Base-by-base conservation (phyloP, 768 basidiomycete species). In the Rhodosporidiobolus odoratus region DNA sequence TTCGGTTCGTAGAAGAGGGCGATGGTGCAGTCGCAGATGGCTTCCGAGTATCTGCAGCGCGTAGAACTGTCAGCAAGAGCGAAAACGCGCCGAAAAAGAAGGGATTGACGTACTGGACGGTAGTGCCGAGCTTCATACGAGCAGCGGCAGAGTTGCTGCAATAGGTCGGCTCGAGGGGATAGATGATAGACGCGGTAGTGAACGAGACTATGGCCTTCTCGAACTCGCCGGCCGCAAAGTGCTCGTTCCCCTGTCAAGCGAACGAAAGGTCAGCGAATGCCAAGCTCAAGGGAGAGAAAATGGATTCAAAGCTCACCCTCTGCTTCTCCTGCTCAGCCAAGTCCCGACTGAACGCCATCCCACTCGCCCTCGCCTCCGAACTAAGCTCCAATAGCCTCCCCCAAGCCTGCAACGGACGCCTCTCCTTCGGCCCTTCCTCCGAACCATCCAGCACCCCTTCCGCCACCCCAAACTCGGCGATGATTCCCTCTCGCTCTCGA, bases 251-350 rank as follows among this genome's bases (percentile, higher is more conserved):
- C 72, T 73, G 56, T 27, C 3, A 2, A 27, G 0, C 2, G 1
- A 32, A 25, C 15, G 7, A 34, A 45, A 25, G 19, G 15, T 21
- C 23, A 50, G 37, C 30, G 17, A 30, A 37, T 12, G n/a, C 12
- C 48, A 25, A 2, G 17, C 21, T 27, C 12, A 34, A 41, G 34
- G 25, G 32, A 1, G 32, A 52, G 58, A 23, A 57, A 32, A 6
- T 16, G 5, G n/a, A 30, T 21, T 4, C n/a, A 47, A 34, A 47
- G 27, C 72, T 41, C 62, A 73, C 72, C 10, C 62, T 43, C 58
- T 65, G 66, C 60, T 74, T 74, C 69, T 74, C 73, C 54, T 64
- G 43, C 47, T 70, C 73, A 2, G 73, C 73, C 4, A 74, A 27
- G n/a, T 70, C 66, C 4, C 62, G 59, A 21, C 48, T 63, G 48